Percentiles rank a stretch among this genome's conserved stretches.
Evolutionary conservation across 2,329 filamentous ascomycete genomes (phyloP).

Genomic region (Rutstroemia sp.): DNA sequence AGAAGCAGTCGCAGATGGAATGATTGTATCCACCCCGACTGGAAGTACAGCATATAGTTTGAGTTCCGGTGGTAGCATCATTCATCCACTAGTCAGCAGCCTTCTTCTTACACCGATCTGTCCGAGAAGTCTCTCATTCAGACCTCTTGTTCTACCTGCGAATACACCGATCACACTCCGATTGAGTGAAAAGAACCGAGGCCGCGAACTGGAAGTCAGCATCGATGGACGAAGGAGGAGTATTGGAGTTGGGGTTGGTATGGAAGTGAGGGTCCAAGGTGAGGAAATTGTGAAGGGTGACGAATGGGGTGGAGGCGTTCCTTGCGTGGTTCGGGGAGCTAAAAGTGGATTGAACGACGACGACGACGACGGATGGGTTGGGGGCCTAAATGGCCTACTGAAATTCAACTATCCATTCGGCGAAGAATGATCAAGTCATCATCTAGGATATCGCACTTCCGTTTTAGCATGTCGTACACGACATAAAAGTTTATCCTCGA

Average conservation of each 20-base stretch:
- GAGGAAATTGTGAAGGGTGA: slow-evolving; percentile 59
- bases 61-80: slow-evolving; percentile 86
- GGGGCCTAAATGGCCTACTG: slow-evolving; percentile 81
- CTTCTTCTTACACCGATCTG: slow-evolving; percentile 92
- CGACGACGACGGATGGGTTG: slow-evolving; percentile 91
- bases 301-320: slow-evolving; percentile 70
- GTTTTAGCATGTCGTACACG: too few relatives aligned
- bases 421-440: slow-evolving; percentile 35
- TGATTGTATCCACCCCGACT: slow-evolving; percentile 88
- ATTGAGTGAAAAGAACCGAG: slow-evolving; percentile 72
- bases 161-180: slow-evolving; percentile 77
- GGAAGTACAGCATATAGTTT: slow-evolving; percentile 93
- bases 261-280: slow-evolving; percentile 83
- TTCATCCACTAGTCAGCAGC: slow-evolving; percentile 85
- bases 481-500: background rate
- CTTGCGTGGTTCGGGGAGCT: slow-evolving; percentile 71
- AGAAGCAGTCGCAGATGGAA: slow-evolving; percentile 89
- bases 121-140: slow-evolving; percentile 83
- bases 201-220: slow-evolving; percentile 69
- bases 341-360: slow-evolving; percentile 41
- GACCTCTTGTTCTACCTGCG: slow-evolving; percentile 80
- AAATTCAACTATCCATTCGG: slow-evolving; percentile 99
- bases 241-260: slow-evolving; percentile 61
- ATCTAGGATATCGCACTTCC: background rate
- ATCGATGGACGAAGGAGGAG: slow-evolving; percentile 66